Percentiles rank a stretch among this genome's conserved stretches.
Conservation (phyloP, 2,329 filamentous ascomycete species). For the Ascomycota sp. region DNA sequence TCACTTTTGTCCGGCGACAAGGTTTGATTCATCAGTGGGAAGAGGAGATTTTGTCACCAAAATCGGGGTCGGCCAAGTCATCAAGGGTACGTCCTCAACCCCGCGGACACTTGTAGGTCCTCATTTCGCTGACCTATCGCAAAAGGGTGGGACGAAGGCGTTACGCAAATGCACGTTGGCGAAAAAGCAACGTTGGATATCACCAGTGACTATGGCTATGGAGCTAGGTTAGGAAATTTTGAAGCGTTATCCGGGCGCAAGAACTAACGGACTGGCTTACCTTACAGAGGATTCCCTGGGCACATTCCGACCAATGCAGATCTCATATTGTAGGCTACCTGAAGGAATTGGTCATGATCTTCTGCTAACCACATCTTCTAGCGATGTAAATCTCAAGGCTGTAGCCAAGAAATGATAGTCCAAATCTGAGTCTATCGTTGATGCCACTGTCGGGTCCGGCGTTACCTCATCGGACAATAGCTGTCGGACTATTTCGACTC, state of each 20-base stretch:
- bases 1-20: conserved; percentile 15
- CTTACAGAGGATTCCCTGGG: conserved; percentile 52
- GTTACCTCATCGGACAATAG: too few relatives aligned
- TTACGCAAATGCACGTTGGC: conserved; percentile 68
- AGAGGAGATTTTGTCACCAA: conserved; percentile 54
- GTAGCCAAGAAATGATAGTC: too few relatives aligned
- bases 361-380: too few relatives aligned
- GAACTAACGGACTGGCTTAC: not conserved
- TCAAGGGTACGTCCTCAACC: conserved; percentile 43
- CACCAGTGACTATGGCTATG: conserved; percentile 18
- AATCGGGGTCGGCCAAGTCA: conserved; percentile 73
- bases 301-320: conserved; percentile 56
- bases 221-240: conserved; percentile 6
- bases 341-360: too few relatives aligned
- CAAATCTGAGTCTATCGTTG: too few relatives aligned
- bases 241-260: conserved; percentile 8
- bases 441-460: too few relatives aligned
- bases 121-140: not conserved
- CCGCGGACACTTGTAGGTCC: conserved; percentile 1
- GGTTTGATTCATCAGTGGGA: conserved; percentile 75
- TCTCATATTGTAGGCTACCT: conserved; percentile 47
- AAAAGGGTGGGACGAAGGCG: conserved; percentile 68
- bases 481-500: too few relatives aligned
- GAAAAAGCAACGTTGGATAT: conserved; percentile 81
- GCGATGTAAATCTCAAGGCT: too few relatives aligned